Conservation (phyloP, 116 monocot genomes). For the Trichopus zeylanicus region DNA sequence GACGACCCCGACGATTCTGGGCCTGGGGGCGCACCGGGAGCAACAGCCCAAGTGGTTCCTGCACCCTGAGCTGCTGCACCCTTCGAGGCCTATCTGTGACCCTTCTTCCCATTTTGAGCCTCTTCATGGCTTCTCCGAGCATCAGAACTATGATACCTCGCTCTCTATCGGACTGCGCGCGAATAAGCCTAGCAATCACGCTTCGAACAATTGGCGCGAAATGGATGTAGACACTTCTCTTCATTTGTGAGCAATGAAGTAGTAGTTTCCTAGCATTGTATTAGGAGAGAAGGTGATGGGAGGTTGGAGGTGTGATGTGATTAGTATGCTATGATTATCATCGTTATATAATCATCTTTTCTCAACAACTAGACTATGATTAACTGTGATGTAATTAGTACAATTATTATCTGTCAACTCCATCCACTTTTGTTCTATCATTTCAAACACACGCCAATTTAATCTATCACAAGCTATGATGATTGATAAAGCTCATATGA, state of each 20-base stretch:
- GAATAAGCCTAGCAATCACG: background rate
- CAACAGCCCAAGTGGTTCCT: conserved; percentile 28
- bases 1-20: background rate
- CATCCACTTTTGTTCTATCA: too few species aligned
- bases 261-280: background rate
- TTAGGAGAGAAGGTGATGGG: too few species aligned
- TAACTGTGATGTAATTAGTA: too few species aligned
- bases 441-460: too few species aligned
- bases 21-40: background rate
- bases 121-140: background rate
- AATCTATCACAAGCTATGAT: too few species aligned
- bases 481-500: too few species aligned
- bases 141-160: conserved; percentile 6
- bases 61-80: conserved; percentile 23
- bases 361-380: too few species aligned
- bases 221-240: conserved; percentile 45
- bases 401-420: too few species aligned
- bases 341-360: too few species aligned
- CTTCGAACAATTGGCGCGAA: background rate
- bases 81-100: conserved; percentile 7
- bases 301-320: too few species aligned
- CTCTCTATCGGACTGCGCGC: conserved; percentile 12
- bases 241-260: conserved; percentile 28
- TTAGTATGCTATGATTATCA: too few species aligned
- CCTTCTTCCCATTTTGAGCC: background rate